Evolutionary conservation across 2,329 filamentous ascomycete genomes (phyloP).

Genomic region (Pseudofabraea citricarpa): DNA sequence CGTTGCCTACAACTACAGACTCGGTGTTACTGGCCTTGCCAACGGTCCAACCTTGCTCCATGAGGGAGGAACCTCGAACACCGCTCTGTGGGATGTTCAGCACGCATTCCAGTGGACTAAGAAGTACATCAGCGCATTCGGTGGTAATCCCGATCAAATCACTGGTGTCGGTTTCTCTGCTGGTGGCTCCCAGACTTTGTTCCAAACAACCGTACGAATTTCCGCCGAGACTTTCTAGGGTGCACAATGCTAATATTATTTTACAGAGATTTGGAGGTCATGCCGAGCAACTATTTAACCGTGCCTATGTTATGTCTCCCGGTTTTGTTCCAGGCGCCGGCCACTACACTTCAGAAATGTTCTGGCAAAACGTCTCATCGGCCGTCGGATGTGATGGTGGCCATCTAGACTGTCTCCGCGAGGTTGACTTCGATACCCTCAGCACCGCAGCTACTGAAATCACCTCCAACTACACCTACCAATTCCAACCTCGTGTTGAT

Average conservation of each 20-base stretch:
- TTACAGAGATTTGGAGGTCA: conserved; percentile 26
- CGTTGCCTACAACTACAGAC: conserved; percentile 29
- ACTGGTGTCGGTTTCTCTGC: conserved; percentile 47
- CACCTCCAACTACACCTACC: conserved; percentile 25
- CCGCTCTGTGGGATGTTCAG: conserved; percentile 34
- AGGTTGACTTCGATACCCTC: conserved; percentile 26
- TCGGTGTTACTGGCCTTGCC: conserved; percentile 26
- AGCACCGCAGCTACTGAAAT: conserved; percentile 22
- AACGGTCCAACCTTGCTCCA: conserved; percentile 24
- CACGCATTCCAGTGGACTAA: conserved; percentile 43
- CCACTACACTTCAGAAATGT: conserved; percentile 28
- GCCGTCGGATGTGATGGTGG: conserved; percentile 27
- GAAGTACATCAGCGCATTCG: conserved; percentile 37
- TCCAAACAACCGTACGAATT: conserved; percentile 26
- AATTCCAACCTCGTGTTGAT: conserved; percentile 32
- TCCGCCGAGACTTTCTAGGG: not conserved
- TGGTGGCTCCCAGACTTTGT: conserved; percentile 35
- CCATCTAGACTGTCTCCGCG: conserved; percentile 26
- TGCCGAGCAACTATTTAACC: conserved; percentile 26
- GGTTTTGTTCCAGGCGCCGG: conserved; percentile 31
- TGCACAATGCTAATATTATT: not conserved
- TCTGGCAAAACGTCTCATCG: conserved; percentile 29
- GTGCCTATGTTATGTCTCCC: conserved; percentile 28
- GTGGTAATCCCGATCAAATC: conserved; percentile 40
- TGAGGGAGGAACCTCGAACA: conserved; percentile 23